Evolutionary conservation across 306 rosid species (phyloP).

Genomic region (Hippophae tibetana): DNA sequence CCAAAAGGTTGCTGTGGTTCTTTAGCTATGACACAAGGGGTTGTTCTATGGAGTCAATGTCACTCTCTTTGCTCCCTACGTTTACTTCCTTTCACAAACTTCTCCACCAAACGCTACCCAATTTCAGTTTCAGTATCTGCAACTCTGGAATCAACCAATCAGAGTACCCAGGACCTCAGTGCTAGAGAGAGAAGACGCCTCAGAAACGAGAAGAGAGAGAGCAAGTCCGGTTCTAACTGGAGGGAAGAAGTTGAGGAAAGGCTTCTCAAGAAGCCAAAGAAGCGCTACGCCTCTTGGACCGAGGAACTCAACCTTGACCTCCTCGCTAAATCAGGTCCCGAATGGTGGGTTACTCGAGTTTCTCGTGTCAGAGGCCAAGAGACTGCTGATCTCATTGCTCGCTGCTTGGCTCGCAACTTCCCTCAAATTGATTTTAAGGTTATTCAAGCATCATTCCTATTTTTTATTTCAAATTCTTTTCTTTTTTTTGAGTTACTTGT

Average conservation of each 20-base stretch:
- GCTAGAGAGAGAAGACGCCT: conserved; percentile 61
- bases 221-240: conserved; percentile 48
- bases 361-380: conserved; percentile 46
- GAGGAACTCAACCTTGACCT: conserved; percentile 69
- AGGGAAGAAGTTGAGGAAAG: conserved; percentile 64
- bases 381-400: conserved; percentile 53
- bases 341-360: conserved; percentile 70
- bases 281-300: conserved; percentile 48
- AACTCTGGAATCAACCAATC: conserved; percentile 26
- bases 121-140: conserved; percentile 34
- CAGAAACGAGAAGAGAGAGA: conserved; percentile 67
- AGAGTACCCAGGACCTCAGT: conserved; percentile 25
- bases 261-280: conserved; percentile 64
- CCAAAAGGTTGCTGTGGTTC: too few species aligned
- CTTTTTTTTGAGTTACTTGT: not conserved
- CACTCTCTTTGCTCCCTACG: conserved; percentile 20
- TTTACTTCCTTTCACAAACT: not conserved
- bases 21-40: conserved; percentile 36
- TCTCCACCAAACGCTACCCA: not conserved
- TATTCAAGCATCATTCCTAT: not conserved
- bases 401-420: conserved; percentile 43
- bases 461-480: not conserved
- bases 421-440: conserved; percentile 65
- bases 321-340: conserved; percentile 63
- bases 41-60: conserved; percentile 46